These are phyloP conservation scores for Didymella lethalis DNA, from an alignment of 2,329 filamentous ascomycete genomes.

Conservation along the genomic window DNA sequence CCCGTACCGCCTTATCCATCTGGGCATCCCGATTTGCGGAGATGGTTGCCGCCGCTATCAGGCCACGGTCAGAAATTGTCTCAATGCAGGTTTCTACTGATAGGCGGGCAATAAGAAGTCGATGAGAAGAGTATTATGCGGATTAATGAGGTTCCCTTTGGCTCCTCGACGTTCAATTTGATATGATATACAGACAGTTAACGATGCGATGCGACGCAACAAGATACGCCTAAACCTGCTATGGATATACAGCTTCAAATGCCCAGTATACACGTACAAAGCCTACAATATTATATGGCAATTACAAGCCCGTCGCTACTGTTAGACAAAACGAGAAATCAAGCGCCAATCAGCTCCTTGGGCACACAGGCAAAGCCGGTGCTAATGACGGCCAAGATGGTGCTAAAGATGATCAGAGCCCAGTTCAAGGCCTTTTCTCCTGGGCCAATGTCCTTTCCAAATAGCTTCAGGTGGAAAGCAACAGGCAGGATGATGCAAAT, in stretches of 20 bases:
- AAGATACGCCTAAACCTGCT: constrained; percentile 15
- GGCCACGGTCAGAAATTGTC: background rate
- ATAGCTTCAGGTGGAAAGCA: constrained; percentile 89
- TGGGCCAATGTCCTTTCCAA: constrained; percentile 72
- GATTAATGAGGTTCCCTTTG: background rate
- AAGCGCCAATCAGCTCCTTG: constrained; percentile 59
- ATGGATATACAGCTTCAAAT: constrained; percentile 19
- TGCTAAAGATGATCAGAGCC: constrained; percentile 73
- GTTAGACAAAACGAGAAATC: background rate
- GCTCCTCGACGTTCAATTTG: constrained; percentile 2
- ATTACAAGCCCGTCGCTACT: background rate
- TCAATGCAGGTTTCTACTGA: background rate
- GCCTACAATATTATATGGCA: background rate
- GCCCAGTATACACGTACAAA: constrained; percentile 11
- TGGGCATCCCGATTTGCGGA: constrained; percentile 9
- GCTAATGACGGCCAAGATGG: constrained; percentile 74
- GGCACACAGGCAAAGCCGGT: constrained; percentile 91
- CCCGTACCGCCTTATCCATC: constrained; percentile 19
- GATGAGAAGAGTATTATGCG: background rate
- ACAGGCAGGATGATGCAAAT: constrained; percentile 93
- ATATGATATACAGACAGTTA: background rate
- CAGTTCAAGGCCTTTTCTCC: constrained; percentile 73
- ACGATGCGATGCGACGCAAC: constrained; percentile 8
- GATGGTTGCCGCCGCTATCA: background rate
- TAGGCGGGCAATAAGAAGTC: background rate